phyloP scores from a whole-genome alignment of 2,329 filamentous ascomycete genomes.

The Curvularia verruculosa region DNA sequence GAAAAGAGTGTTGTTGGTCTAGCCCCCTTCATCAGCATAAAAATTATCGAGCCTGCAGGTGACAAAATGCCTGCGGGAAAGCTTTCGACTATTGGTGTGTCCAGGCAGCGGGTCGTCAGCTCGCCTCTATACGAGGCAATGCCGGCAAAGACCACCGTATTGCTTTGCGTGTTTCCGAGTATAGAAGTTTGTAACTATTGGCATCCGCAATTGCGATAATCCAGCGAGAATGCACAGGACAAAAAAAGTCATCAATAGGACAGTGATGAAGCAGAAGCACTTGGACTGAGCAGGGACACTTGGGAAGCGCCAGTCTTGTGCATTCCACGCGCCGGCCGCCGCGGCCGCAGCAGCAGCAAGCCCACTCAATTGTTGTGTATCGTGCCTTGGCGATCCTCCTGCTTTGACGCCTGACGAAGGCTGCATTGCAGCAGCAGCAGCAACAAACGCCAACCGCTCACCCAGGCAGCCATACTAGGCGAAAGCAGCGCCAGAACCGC shows the following conservation, averaged over 20 bases:
- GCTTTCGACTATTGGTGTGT: not conserved
- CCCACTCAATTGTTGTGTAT: conserved; percentile 6
- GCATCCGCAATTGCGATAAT: not conserved
- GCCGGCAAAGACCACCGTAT: not conserved
- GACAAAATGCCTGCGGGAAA: not conserved
- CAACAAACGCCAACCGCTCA: conserved; percentile 4
- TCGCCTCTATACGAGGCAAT: not conserved
- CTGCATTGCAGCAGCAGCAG: conserved; percentile 2
- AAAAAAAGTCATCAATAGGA: not conserved
- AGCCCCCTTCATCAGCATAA: not conserved
- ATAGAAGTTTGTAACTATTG: not conserved
- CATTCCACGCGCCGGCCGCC: conserved; percentile 1
- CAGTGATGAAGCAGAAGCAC: not conserved
- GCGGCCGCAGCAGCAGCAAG: conserved; percentile 3
- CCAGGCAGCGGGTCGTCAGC: not conserved
- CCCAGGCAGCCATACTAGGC: conserved; percentile 24
- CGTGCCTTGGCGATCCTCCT: conserved; percentile 13
- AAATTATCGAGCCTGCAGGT: not conserved
- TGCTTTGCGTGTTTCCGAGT: not conserved
- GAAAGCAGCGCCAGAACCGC: conserved; percentile 7
- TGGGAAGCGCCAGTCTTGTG: conserved; percentile 9
- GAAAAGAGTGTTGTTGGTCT: conserved; percentile 1
- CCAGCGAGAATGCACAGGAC: conserved; percentile 10
- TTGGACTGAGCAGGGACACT: conserved; percentile 10
- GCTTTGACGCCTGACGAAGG: conserved; percentile 3